Evolutionary conservation across 495 filamentous ascomycete species (phyloP), one percentile per base, ranked within the genome.

Genomic region (Penicillium coffeae): DNA sequence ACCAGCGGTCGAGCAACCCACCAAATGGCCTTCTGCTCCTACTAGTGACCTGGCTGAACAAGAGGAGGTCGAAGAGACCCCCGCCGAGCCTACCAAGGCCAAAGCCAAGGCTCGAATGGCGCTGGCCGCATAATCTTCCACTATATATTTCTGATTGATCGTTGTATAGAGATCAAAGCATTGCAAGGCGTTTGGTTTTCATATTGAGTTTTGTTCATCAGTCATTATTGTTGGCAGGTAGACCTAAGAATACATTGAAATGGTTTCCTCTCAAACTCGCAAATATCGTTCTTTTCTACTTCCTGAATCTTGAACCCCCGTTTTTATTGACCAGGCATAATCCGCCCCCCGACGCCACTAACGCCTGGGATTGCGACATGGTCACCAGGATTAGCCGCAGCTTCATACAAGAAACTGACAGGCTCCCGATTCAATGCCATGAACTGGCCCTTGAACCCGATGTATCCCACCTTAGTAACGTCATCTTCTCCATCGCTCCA

Each of bases 381-480:
- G 70, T 98, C 93, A 45, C 65, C 77, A 13, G 92, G 92, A 56
- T 96, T 96, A 22, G 93, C 85, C 13, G 93, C 91, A 15, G 89
- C 87, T 77, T 98, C 93, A 65, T 97, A 98, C 39, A 95, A 54
- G 53, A 96, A 87, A 49, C 85, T 87, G 3, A 86, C 70, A 12
- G 93, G 89, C 61, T 94, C 90, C 37, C 86, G 78, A 15, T 84
- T 90, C 57, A 95, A 64, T 58, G 83, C 81, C 81, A 90, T 88
- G 71, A 88, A 96, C 59, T 95, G 87, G 22, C 93, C 93, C 66
- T 88, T 90, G 72, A 98, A 96, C 0, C 89, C 93, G 45, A 98
- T 51, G 66, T 95, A 98, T 38, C 74, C 82, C 2, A 97, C 65
- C 30, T 83, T 75, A 16, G 88, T 92, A 43, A 86, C 79, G 46